phyloP scores from a whole-genome alignment of 148 eudicot genomes.

The Rhododendron vialii region DNA sequence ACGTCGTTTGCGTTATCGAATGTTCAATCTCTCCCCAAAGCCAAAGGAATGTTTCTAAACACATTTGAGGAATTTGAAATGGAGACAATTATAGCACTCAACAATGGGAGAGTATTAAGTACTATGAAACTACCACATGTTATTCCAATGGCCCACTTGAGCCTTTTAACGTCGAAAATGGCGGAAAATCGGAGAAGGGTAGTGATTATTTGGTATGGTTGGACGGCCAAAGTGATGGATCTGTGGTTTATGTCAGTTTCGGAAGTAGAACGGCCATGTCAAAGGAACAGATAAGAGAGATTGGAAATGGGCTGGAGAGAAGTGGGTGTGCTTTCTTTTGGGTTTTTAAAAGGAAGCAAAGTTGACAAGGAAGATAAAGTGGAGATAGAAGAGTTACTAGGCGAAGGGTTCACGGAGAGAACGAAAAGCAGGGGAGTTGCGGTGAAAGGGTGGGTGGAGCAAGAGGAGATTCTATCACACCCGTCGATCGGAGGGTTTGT shows the following conservation, averaged over 20 bases:
- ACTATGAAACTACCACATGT: slow-evolving; percentile 13
- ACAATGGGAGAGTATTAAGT: slow-evolving; percentile 12
- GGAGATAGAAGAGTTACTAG: slow-evolving; percentile 17
- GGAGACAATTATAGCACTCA: slow-evolving; percentile 16
- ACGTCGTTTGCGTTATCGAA: slow-evolving; percentile 13
- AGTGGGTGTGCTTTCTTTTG: slow-evolving; percentile 34
- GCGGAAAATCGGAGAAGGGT: background rate
- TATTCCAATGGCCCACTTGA: slow-evolving; percentile 18
- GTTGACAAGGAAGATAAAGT: slow-evolving; percentile 38
- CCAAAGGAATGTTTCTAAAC: slow-evolving; percentile 24
- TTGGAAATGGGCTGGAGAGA: slow-evolving; percentile 37
- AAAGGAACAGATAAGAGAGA: slow-evolving; percentile 34
- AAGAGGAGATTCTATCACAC: slow-evolving; percentile 40
- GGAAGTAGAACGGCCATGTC: slow-evolving; percentile 45
- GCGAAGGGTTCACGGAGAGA: slow-evolving; percentile 24
- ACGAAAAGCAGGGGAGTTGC: slow-evolving; percentile 25
- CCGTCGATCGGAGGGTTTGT: slow-evolving; percentile 40
- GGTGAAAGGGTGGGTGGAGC: slow-evolving; percentile 38
- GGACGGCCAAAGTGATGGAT: slow-evolving; percentile 24
- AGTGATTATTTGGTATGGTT: slow-evolving; percentile 23
- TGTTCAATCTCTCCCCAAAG: background rate
- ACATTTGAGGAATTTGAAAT: slow-evolving; percentile 29
- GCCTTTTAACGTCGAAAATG: background rate
- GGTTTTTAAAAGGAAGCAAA: slow-evolving; percentile 40
- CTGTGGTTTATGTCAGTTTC: slow-evolving; percentile 35